Conservation (phyloP, 805 yeast genomes). For the Kazachstania africana region DNA sequence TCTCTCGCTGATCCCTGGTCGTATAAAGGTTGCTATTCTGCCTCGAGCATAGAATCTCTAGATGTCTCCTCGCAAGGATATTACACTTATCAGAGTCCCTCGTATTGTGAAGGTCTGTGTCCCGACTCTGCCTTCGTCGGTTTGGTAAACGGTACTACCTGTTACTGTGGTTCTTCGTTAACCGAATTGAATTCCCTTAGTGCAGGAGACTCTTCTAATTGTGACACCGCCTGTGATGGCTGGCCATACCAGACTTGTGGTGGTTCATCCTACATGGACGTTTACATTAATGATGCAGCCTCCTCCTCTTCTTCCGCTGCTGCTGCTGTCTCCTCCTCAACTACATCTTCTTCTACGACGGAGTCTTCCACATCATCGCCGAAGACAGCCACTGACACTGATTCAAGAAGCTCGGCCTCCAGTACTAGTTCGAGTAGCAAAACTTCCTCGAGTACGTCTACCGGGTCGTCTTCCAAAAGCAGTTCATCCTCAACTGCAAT, state of each 20-base stretch:
- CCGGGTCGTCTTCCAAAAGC: not conserved
- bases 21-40: conserved; percentile 29
- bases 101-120: conserved; percentile 46
- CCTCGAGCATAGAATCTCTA: conserved; percentile 15
- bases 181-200: conserved; percentile 28
- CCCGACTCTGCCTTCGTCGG: conserved; percentile 39
- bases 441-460: not conserved
- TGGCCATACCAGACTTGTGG: conserved; percentile 55
- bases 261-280: conserved; percentile 38
- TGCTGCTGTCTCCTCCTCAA: not conserved
- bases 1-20: conserved; percentile 2
- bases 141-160: conserved; percentile 38
- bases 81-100: conserved; percentile 46
- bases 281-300: conserved; percentile 29
- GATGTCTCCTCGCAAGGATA: conserved; percentile 31
- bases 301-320: conserved; percentile 1
- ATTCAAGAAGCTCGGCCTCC: not conserved
- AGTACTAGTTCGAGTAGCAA: not conserved
- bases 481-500: not conserved
- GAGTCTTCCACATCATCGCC: not conserved
- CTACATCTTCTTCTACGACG: not conserved
- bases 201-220: conserved; percentile 32
- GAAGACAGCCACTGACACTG: not conserved
- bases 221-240: conserved; percentile 46
- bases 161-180: conserved; percentile 52